Percentiles rank a stretch among this genome's conserved stretches.
These are phyloP conservation scores for Paulownia fortunei DNA, from an alignment of 257 asterid genomes.

Conservation along the genomic window DNA sequence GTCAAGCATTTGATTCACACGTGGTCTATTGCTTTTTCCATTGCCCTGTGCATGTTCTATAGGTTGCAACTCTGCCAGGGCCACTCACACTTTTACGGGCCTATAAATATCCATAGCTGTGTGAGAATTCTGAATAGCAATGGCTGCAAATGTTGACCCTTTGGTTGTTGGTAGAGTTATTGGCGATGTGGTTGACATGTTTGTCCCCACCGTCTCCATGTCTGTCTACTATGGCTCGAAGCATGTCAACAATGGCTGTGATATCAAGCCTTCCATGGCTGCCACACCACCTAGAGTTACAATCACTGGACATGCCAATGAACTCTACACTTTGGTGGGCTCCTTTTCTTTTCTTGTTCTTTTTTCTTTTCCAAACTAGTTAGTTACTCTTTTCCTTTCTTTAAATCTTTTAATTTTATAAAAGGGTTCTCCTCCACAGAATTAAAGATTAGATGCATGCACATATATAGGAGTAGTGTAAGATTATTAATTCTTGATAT, in stretches of 20 bases:
- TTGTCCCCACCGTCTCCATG: constrained; percentile 62
- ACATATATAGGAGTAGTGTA: too few relatives aligned
- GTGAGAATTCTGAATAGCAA: not conserved
- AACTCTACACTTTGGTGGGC: constrained; percentile 61
- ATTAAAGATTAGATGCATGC: too few relatives aligned
- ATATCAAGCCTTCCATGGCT: constrained; percentile 63
- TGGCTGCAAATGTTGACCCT: constrained; percentile 57
- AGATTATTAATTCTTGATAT: too few relatives aligned
- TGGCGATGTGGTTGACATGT: constrained; percentile 73
- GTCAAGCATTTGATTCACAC: constrained; percentile 34
- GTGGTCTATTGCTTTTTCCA: constrained; percentile 42
- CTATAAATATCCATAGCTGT: constrained; percentile 16
- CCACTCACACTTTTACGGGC: not conserved
- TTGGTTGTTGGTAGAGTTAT: constrained; percentile 63
- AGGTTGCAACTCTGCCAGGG: constrained; percentile 33
- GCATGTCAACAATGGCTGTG: constrained; percentile 69
- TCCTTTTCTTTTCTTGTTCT: not conserved
- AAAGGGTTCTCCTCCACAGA: too few relatives aligned
- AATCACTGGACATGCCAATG: constrained; percentile 48
- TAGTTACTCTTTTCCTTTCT: too few relatives aligned
- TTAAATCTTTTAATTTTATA: too few relatives aligned
- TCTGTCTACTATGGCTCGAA: constrained; percentile 53
- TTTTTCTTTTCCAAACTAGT: too few relatives aligned
- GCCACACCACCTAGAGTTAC: constrained; percentile 49
- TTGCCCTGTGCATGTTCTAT: constrained; percentile 59